Base-by-base conservation (phyloP, 208 protist species). In the Wallacemonas sp. region DNA sequence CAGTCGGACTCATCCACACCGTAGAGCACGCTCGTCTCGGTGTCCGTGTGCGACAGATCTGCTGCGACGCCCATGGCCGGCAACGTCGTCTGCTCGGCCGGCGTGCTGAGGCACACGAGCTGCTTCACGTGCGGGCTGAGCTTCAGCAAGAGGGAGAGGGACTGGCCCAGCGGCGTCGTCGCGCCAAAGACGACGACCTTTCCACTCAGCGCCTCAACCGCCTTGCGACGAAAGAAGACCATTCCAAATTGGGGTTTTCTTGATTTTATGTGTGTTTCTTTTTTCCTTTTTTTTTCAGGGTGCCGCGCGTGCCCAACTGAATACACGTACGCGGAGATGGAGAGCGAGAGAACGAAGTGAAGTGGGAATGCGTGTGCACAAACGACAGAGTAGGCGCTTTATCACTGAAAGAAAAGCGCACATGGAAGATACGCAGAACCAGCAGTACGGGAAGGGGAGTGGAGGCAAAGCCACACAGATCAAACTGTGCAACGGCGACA, bases 171-270 rank as follows among this genome's bases (percentile, higher is more conserved):
- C 14, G 82, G 83, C 52, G 87, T 95, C 17, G 87, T 85, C 55
- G 91, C 93, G 19, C 97, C 97, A 47, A 98, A 88, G 6, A 98
- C 83, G 23, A 93, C 91, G 1, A 97, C 94, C 61, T 92, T 93
- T 14, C 80, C 87, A 6, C 34, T 43, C 38, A 66, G 58, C 24
- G 43, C 27, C 24, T 17, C 61, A 0, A 41, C 24, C 12, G 65
- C 33, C 23, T 61, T 41, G 36, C 72, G 72, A 2, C 81, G 74
- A 17, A 89, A 64, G 56, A 90, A 75, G 23, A 72, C 19, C 32
- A 41, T 43, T 11, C 4, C 34, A 4, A 38, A 38, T 16, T 12
- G 4, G 8, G 12, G 12, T 12, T 38, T 38, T 12, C 12, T 38
- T 38, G 34, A 38, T n/a, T n/a, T n/a, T 12, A 38, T 38, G 34